Base-by-base conservation (phyloP, 345 rosid genomes). In the Salix udensis region DNA sequence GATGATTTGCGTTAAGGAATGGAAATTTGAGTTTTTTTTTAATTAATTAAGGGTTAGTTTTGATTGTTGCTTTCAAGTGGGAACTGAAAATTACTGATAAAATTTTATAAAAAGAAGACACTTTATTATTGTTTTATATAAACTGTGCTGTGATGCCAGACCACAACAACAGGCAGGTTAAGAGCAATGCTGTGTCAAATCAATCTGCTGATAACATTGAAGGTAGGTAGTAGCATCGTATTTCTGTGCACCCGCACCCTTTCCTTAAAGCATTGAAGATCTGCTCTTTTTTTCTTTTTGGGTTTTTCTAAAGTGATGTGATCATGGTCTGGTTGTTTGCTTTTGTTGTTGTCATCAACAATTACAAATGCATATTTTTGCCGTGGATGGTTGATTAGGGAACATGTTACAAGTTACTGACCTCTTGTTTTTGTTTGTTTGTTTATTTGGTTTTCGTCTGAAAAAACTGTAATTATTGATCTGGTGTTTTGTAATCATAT, bases 111-210 rank as follows among this genome's bases (percentile, higher is more conserved):
- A 50, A 19, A n/a, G 10, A 67, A 30, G 16, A 68, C 52, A 6
- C 30, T 52, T 52, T 52, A 6, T 52, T n/a, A 55, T 55, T 55
- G 28, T 11, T 23, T n/a, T 7, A 55, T n/a, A 55, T 26, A 23
- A 55, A 55, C 28, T 55, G 62, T 55, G 26, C 62, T 55, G 62
- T 80, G 89, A 91, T 91, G 96, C 84, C 96, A 4, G 93, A 87
- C 53, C 67, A 72, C 55, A 71, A 53, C 80, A 83, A 83, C 78
- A 89, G 85, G 77, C 87, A 86, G 86, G 83, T 85, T 67, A 88
- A 86, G 76, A 88, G 71, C 90, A 82, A 88, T 88, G 88, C 84
- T 73, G 91, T 82, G 64, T 80, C 90, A 36, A 84, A 84, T 87
- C 90, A 78, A 82, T 88, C 94, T 60, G 72, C 86, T 67, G 89